Conservation (phyloP, 2,329 filamentous ascomycete species). For the Clarireedia monteithiana region DNA sequence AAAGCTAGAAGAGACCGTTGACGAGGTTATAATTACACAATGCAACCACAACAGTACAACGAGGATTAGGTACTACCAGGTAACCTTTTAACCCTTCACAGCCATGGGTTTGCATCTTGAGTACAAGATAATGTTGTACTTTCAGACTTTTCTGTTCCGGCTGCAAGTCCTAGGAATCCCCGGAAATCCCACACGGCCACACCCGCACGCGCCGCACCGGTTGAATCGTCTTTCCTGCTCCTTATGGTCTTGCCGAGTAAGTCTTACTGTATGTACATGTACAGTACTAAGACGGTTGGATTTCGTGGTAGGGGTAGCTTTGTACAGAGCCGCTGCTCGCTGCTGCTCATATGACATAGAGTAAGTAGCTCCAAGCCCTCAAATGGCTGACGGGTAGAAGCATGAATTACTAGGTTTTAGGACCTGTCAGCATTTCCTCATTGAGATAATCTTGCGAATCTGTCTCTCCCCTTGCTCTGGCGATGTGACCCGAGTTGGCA, state of each 20-base stretch:
- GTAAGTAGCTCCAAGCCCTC: not conserved
- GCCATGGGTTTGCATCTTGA: not conserved
- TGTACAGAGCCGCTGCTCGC: too few species aligned
- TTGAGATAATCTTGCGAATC: constrained; percentile 6
- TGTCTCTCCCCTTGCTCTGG: not conserved
- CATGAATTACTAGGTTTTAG: constrained; percentile 1
- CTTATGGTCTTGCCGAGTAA: not conserved
- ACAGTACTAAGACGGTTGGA: not conserved
- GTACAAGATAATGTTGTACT: constrained; percentile 8
- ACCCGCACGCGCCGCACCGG: constrained; percentile 3
- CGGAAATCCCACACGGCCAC: constrained; percentile 10
- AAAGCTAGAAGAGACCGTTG: constrained; percentile 1
- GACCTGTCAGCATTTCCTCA: constrained; percentile 5
- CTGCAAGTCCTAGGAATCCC: constrained; percentile 7
- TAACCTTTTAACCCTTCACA: not conserved
- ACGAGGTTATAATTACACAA: constrained; percentile 5
- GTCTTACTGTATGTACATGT: too few species aligned
- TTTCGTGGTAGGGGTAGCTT: not conserved
- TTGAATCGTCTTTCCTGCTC: not conserved
- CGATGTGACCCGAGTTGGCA: too few species aligned
- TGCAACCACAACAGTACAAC: constrained; percentile 4
- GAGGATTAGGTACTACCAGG: constrained; percentile 4
- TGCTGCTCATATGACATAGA: not conserved
- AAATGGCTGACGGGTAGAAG: not conserved
- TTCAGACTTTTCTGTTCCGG: constrained; percentile 7